Conservation (phyloP, 441 rosid species). For the Codiaeum variegatum region DNA sequence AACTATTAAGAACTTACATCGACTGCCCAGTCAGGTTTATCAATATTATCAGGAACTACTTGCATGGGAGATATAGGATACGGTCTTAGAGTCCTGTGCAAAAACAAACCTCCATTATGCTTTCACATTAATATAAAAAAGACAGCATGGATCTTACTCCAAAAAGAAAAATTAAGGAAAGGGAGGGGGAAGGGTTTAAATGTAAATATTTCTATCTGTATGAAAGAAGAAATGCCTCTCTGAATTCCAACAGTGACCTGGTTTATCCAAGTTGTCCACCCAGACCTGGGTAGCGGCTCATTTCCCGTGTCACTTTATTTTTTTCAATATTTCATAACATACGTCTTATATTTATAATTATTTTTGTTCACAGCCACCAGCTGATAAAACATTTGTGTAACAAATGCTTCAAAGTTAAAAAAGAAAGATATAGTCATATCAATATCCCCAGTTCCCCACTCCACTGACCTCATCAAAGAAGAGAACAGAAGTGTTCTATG, state of each 20-base stretch:
- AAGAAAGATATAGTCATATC: background rate
- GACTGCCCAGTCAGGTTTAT: constrained; percentile 84
- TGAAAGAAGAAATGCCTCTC: background rate
- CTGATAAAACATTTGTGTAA: background rate
- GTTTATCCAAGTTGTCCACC: background rate
- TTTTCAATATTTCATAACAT: background rate
- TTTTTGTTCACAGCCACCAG: background rate
- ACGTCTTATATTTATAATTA: background rate
- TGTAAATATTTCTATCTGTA: background rate
- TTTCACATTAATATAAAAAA: background rate
- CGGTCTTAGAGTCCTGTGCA: constrained; percentile 68
- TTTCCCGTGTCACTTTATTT: background rate
- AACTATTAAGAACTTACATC: constrained; percentile 52
- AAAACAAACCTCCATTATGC: constrained; percentile 9
- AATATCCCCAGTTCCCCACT: background rate
- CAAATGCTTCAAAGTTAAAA: background rate
- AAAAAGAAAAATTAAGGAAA: background rate
- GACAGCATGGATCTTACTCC: background rate
- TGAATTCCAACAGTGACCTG: background rate
- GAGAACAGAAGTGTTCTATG: background rate
- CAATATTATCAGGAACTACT: constrained; percentile 59
- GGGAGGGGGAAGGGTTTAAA: background rate
- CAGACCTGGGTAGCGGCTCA: background rate
- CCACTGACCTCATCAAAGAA: background rate
- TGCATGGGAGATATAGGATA: constrained; percentile 70